phyloP scores from a whole-genome alignment of 257 asterid species.

The Solanum pimpinellifolium region DNA sequence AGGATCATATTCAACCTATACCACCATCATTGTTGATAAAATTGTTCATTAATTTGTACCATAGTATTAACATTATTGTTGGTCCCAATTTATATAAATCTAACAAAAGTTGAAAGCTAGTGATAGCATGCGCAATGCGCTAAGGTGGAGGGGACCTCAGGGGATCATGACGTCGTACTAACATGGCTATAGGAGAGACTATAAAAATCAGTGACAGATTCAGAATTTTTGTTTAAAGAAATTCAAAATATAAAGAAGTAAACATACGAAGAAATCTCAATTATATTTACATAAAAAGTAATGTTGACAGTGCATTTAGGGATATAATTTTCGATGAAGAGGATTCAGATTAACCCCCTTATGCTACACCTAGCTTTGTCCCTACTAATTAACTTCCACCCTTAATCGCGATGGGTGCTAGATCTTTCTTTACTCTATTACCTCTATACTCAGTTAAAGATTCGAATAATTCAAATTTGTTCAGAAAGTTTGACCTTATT shows the following conservation, averaged over 20 bases:
- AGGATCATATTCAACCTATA: neutral
- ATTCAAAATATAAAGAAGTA: neutral
- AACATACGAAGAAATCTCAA: neutral
- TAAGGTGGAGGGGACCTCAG: neutral
- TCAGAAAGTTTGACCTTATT: accelerated
- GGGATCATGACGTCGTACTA: neutral
- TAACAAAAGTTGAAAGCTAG: neutral
- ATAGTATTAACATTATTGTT: neutral
- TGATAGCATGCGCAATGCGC: neutral
- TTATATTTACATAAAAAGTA: too few species aligned
- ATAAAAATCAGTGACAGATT: too few species aligned
- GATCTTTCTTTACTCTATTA: neutral
- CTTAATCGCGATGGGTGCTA: neutral
- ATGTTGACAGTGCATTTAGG: accelerated
- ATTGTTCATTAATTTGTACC: neutral
- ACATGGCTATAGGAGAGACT: neutral
- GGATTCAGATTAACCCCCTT: neutral
- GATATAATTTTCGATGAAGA: neutral
- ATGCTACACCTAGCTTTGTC: neutral
- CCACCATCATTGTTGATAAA: neutral
- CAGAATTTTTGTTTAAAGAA: neutral
- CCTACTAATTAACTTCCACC: too few species aligned
- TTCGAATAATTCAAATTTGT: neutral
- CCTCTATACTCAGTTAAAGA: neutral
- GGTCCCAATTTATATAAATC: neutral